Percentiles rank a stretch among this genome's conserved stretches.
Conservation (phyloP, 2,329 filamentous ascomycete species). For the Paecilomyces formosus region DNA sequence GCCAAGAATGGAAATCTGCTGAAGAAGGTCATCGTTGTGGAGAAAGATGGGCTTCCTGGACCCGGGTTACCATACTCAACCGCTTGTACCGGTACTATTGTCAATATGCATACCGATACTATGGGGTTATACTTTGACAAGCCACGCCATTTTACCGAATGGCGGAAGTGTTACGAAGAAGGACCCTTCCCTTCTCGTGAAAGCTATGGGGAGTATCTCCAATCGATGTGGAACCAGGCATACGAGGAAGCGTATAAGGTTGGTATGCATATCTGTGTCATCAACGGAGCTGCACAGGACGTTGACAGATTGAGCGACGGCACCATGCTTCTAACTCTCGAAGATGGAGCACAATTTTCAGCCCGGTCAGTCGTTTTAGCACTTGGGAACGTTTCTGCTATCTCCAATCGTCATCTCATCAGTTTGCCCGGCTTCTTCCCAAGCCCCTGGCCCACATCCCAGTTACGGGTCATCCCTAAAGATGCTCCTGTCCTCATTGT, state of each 20-base stretch:
- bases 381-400: neutral
- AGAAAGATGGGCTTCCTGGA: neutral
- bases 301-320: slow-evolving; percentile 4
- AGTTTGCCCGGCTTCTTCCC: slow-evolving; percentile 4
- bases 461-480: slow-evolving; percentile 1
- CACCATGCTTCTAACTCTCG: slow-evolving; percentile 1
- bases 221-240: slow-evolving; percentile 2
- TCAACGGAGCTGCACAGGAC: slow-evolving; percentile 3
- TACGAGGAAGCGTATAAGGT: neutral
- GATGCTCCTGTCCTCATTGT: slow-evolving; percentile 5
- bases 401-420: slow-evolving; percentile 2
- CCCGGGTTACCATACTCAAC: slow-evolving; percentile 5
- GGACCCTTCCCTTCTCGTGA: slow-evolving; percentile 4
- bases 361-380: neutral
- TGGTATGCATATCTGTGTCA: neutral
- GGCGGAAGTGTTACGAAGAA: slow-evolving; percentile 1
- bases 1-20: neutral
- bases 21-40: neutral
- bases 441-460: slow-evolving; percentile 7
- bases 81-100: slow-evolving; percentile 3
- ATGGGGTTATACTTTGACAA: slow-evolving; percentile 6
- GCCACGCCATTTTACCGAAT: slow-evolving; percentile 4
- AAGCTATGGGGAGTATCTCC: slow-evolving; percentile 6
- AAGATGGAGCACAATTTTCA: neutral
- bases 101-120: slow-evolving; percentile 6